phyloP scores from a whole-genome alignment of 2,329 filamentous ascomycete species.

The Stenocarpella maydis region DNA sequence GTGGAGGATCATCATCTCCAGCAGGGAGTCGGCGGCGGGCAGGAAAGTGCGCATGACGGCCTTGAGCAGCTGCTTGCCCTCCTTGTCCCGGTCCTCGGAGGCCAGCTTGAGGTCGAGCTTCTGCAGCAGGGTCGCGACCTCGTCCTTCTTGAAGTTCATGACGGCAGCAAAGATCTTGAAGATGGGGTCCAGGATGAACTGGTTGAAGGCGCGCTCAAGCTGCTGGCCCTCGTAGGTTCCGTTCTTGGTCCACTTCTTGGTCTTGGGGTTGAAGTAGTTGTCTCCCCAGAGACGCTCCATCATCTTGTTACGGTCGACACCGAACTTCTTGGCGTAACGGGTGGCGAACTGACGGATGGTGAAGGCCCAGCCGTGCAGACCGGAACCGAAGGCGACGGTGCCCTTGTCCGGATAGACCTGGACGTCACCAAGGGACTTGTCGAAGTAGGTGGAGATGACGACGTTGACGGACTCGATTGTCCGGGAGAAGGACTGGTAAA shows the following conservation, averaged over 20 bases:
- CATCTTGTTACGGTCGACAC: conserved; percentile 99
- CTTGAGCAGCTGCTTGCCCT: conserved; percentile 98
- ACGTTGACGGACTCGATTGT: conserved; percentile 99
- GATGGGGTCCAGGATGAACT: conserved; percentile 99
- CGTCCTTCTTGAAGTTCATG: conserved; percentile 99
- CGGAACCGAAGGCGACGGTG: conserved; percentile 98
- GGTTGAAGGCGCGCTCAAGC: conserved; percentile 98
- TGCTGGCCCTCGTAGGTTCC: conserved; percentile 83
- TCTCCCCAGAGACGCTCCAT: conserved; percentile 99
- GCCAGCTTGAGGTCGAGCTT: conserved; percentile 96
- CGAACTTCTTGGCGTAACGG: conserved; percentile 99
- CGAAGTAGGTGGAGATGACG: conserved; percentile 98
- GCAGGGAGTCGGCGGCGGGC: conserved; percentile 93
- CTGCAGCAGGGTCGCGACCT: conserved; percentile 80
- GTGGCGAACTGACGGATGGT: conserved; percentile 97
- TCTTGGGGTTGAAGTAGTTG: conserved; percentile 99
- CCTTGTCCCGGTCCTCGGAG: conserved; percentile 86
- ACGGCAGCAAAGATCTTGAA: conserved; percentile 97
- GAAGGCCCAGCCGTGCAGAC: conserved; percentile 99
- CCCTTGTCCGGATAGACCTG: conserved; percentile 98
- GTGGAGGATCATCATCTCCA: conserved; percentile 99
- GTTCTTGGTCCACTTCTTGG: conserved; percentile 99
- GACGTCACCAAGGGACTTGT: conserved; percentile 96
- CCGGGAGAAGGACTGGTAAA: conserved; percentile 99
- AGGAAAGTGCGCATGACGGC: conserved; percentile 98